These are phyloP conservation scores for Colletotrichum gigasporum DNA, from an alignment of 2,329 filamentous ascomycete species.

Conservation along the genomic window DNA sequence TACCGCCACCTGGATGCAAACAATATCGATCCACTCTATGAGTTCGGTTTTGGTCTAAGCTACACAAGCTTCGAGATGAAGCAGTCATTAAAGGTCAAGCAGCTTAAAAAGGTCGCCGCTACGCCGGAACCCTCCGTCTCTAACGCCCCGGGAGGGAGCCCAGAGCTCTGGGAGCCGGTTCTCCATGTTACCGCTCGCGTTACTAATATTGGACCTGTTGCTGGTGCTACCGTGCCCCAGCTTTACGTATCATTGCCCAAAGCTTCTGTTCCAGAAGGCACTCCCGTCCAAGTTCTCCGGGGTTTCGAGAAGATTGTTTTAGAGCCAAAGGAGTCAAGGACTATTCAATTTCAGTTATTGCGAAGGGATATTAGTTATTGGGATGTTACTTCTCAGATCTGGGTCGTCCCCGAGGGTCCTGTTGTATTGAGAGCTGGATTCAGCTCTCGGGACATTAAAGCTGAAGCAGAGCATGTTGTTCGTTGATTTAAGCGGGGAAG, in stretches of 20 bases:
- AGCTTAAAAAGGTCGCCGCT: constrained; percentile 45
- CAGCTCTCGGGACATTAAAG: constrained; percentile 19
- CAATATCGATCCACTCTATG: constrained; percentile 59
- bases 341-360: constrained; percentile 63
- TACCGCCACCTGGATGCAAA: constrained; percentile 62
- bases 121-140: constrained; percentile 47
- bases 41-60: constrained; percentile 74
- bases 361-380: constrained; percentile 74
- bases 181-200: constrained; percentile 66
- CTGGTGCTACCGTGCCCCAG: constrained; percentile 74
- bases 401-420: constrained; percentile 59
- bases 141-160: constrained; percentile 52
- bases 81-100: constrained; percentile 53
- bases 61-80: constrained; percentile 70
- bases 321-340: constrained; percentile 53
- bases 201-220: constrained; percentile 69
- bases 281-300: constrained; percentile 66
- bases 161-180: constrained; percentile 56
- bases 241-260: constrained; percentile 58
- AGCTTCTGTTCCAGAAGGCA: constrained; percentile 33
- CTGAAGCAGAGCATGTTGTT: neutral
- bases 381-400: constrained; percentile 68
- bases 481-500: neutral
- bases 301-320: constrained; percentile 72
- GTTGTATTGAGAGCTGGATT: constrained; percentile 53